Percentiles rank a stretch among this genome's conserved stretches.
Conservation (phyloP, 345 rosid species). For the Citrus glauca region DNA sequence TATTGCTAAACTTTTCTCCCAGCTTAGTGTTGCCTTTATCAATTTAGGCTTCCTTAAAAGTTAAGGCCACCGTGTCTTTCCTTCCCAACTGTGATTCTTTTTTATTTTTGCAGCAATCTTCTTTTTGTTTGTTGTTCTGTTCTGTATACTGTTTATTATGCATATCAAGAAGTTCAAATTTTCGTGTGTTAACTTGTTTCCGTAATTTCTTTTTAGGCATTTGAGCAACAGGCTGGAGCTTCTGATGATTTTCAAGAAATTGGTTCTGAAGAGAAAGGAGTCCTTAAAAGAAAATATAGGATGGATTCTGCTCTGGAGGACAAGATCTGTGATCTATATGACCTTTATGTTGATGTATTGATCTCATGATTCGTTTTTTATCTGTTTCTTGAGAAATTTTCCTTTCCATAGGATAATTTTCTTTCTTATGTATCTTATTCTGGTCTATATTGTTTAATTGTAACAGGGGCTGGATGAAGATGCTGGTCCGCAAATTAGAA, state of each 20-base stretch:
- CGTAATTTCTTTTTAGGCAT: conserved; percentile 34
- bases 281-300: conserved; percentile 46
- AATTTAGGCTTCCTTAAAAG: not conserved
- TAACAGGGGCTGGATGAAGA: conserved; percentile 87
- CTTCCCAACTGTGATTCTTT: not conserved
- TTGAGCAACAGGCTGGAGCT: conserved; percentile 55
- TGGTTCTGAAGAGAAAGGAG: conserved; percentile 46
- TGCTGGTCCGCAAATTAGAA: conserved; percentile 79
- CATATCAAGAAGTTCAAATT: conserved; percentile 1
- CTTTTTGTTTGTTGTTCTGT: not conserved
- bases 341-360: conserved; percentile 78
- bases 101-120: not conserved
- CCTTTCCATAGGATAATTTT: not conserved
- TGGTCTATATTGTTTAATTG: conserved; percentile 12
- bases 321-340: conserved; percentile 92
- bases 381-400: not conserved
- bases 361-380: conserved; percentile 9
- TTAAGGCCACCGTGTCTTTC: not conserved
- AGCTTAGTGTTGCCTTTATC: not conserved
- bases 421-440: conserved; percentile 12
- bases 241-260: conserved; percentile 74
- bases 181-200: not conserved
- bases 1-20: not conserved
- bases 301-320: conserved; percentile 78
- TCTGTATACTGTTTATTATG: not conserved